Evolutionary conservation across 306 rosid species (phyloP), one percentile per base, ranked within the genome.

Genomic region (Acacia melanoxylon): DNA sequence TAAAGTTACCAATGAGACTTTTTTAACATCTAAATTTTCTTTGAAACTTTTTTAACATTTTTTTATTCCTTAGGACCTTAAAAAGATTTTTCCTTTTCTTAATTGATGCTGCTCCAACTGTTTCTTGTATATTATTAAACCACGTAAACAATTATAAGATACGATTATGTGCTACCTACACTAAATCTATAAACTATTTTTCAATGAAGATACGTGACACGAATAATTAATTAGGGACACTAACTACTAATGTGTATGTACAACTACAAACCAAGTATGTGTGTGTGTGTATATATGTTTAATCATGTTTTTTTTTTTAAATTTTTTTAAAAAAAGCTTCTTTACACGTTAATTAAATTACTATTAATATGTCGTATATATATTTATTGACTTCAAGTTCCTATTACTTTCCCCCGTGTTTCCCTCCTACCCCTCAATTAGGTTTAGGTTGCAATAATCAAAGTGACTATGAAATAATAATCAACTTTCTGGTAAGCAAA

Each of bases 361-460:
- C 66, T 19, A 67, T 35, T 17, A 6, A 6, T 35, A 56, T 56
- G 63, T 58, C 24, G 3, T 3, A 31, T 4, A 56, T n/a, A 56
- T 20, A 9, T n/a, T n/a, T 17, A 68, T 20, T 68, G 49, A 68
- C 73, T 46, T 72, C 3, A 86, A 78, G 45, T 80, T 81, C 83
- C 73, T 68, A 78, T 74, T 83, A 68, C 87, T 78, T 84, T 84
- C 87, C 77, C 56, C 5, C 49, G 17, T 84, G 87, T 84, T 78
- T 77, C 89, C 87, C 81, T 81, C 86, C 86, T 59, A 78, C 87
- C 86, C 25, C 51, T 81, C 89, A 87, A 69, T 84, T 81, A 81
- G 85, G 89, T 74, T 74, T n/a, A 81, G 85, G 89, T 74, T 74
- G n/a, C 75, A 27, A 67, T 51, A 27, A 46, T 51, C 65, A 73